These are phyloP conservation scores for Aspergillus ruber DNA, from an alignment of 2,329 filamentous ascomycete genomes.

Conservation along the genomic window DNA sequence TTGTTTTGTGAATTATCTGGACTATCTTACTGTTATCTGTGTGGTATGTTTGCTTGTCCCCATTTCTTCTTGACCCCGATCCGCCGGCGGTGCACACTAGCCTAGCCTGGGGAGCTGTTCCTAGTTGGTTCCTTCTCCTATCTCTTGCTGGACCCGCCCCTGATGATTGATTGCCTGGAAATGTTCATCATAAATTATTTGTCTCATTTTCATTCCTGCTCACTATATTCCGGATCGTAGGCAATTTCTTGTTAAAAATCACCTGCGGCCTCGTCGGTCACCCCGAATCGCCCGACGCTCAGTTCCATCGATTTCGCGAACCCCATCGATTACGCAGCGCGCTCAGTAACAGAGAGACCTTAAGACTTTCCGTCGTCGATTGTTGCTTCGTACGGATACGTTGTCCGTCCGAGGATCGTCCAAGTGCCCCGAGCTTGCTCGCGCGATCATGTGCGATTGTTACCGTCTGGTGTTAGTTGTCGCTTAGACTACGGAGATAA, in stretches of 20 bases:
- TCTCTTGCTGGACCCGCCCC: not conserved
- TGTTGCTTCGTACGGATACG: not conserved
- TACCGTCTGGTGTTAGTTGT: not conserved
- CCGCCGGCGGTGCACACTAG: not conserved
- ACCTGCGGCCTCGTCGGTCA: not conserved
- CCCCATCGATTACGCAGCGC: too few relatives aligned
- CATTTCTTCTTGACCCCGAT: not conserved
- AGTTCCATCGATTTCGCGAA: not conserved
- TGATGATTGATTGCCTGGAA: not conserved
- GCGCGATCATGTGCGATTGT: conserved; percentile 1
- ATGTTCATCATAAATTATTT: not conserved
- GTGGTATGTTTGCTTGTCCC: not conserved
- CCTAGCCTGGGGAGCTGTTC: not conserved
- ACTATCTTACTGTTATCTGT: not conserved
- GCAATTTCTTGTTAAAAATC: too few relatives aligned
- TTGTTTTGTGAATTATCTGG: not conserved
- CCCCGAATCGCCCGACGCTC: not conserved
- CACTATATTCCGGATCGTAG: not conserved
- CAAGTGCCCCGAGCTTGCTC: not conserved
- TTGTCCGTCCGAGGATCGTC: not conserved
- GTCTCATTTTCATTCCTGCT: not conserved
- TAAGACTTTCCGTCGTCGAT: not conserved
- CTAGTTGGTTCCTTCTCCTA: not conserved
- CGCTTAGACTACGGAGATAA: not conserved
- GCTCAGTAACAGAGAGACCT: too few relatives aligned